Evolutionary conservation across 1,284 basidiomycete species (phyloP).

Genomic region (Tilletia setariae): DNA sequence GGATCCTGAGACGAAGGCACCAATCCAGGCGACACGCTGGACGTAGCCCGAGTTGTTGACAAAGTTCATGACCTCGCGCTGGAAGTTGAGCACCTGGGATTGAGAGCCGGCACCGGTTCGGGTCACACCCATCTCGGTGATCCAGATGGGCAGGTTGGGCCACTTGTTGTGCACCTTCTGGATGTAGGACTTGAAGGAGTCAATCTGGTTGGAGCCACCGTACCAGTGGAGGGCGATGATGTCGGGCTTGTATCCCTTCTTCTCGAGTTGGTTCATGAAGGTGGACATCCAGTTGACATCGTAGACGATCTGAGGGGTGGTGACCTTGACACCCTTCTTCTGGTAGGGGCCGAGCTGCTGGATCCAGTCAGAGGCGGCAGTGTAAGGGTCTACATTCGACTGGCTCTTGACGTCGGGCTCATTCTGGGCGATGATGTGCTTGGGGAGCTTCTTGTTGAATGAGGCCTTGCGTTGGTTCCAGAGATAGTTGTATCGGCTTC

Average conservation of each 20-base stretch:
- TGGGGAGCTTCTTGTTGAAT: slow-evolving; percentile 27
- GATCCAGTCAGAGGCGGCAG: slow-evolving; percentile 40
- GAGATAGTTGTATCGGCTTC: slow-evolving; percentile 30
- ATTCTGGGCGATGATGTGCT: slow-evolving; percentile 42
- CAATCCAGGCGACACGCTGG: slow-evolving; percentile 45
- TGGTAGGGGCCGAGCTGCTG: slow-evolving; percentile 44
- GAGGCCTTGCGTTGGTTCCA: slow-evolving; percentile 40
- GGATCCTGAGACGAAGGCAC: slow-evolving; percentile 37
- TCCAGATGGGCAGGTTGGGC: slow-evolving; percentile 35
- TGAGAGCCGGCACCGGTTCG: slow-evolving; percentile 27
- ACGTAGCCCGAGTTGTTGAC: slow-evolving; percentile 35
- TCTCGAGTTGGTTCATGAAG: slow-evolving; percentile 41
- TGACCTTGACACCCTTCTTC: slow-evolving; percentile 40
- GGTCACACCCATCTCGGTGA: slow-evolving; percentile 52
- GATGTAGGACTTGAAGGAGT: slow-evolving; percentile 40
- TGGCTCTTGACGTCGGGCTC: slow-evolving; percentile 48
- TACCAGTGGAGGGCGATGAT: slow-evolving; percentile 53
- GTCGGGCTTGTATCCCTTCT: slow-evolving; percentile 36
- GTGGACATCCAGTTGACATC: slow-evolving; percentile 45
- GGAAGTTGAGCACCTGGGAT: slow-evolving; percentile 36
- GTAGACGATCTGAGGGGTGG: slow-evolving; percentile 47
- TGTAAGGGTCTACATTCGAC: slow-evolving; percentile 26
- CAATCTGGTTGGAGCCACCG: slow-evolving; percentile 39
- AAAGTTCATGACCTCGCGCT: slow-evolving; percentile 33
- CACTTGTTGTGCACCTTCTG: slow-evolving; percentile 28